Evolutionary conservation across 306 rosid genomes (phyloP).

Genomic region (Nissolia schottii): DNA sequence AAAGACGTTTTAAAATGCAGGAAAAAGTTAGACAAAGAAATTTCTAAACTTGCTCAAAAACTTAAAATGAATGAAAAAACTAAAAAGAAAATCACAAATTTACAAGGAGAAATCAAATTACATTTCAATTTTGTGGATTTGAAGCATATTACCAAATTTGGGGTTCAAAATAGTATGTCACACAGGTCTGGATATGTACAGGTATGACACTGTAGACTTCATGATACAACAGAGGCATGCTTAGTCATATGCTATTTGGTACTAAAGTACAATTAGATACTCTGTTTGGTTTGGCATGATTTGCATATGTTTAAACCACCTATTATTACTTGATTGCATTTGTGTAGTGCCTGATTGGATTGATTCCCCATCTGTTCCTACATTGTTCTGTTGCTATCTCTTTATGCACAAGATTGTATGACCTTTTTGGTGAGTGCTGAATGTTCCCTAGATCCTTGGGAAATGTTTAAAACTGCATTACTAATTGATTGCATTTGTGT

Average conservation of each 20-base stretch:
- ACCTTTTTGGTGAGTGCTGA: neutral
- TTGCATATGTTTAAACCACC: neutral
- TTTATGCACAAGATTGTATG: neutral
- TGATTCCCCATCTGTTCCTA: neutral
- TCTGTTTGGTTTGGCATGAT: neutral
- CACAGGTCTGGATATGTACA: neutral
- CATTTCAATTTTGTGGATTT: neutral
- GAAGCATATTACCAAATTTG: neutral
- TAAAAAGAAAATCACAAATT: neutral
- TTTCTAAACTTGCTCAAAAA: neutral
- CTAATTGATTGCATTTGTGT: neutral
- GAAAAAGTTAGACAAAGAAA: neutral
- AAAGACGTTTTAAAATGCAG: conserved; percentile 18
- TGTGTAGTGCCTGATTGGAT: neutral
- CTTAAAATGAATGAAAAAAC: neutral
- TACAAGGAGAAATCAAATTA: neutral
- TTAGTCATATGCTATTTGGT: neutral
- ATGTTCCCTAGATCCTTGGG: neutral
- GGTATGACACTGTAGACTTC: neutral
- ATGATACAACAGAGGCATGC: neutral
- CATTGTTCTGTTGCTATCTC: neutral
- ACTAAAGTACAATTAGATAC: neutral
- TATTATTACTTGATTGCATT: neutral
- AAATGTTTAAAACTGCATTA: neutral
- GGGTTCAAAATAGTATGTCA: neutral